Evolutionary conservation across 768 basidiomycete species (phyloP), one percentile per base, ranked within the genome.

Genomic region (Ephemerocybe angulata): DNA sequence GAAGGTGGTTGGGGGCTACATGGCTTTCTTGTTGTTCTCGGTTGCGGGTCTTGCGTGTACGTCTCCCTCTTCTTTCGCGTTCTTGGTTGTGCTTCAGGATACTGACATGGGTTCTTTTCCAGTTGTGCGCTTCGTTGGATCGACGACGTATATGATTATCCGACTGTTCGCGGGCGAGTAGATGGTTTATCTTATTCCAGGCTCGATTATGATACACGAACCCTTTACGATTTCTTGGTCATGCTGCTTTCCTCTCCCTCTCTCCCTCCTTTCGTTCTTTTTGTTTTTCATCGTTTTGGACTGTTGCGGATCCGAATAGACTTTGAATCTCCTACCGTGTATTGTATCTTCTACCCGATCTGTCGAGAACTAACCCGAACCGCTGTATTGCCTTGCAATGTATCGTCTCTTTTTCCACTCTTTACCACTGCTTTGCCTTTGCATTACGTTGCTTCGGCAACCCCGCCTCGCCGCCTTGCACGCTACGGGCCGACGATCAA

Each of bases 151-250:
- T 63, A 84, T 98, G 81, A 65, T 94, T 49, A 76, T 97, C 21
- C 83, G 94, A 15, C 65, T 97, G 53, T 94, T 97, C 67, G 89
- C 90, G 25, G 91, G 94, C 58, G 93, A 95, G 74, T 96, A 83
- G 56, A 56, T 3, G 22, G 3, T 19, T 30, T 19, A 15, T 3
- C 10, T 19, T 33, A 17, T 4, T 21, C 33, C 21, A 22, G 5
- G 50, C 12, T 25, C 17, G 2, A 12, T 49, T 13, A 29, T 29
- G 48, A 31, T 21, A 37, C 4, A 37, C 29, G 27, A 17, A 15
- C 15, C 30, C 50, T 35, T 30, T 57, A 24, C 48, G 21, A 22
- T 44, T 33, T 52, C 25, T 44, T 47, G 33, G 30, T 28, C 12
- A 28, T n/a, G 3, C 7, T 46, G 50, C 17, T 24, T 35, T 37